Evolutionary conservation across 2,329 filamentous ascomycete species (phyloP).

Genomic region (Fusarium sp.): DNA sequence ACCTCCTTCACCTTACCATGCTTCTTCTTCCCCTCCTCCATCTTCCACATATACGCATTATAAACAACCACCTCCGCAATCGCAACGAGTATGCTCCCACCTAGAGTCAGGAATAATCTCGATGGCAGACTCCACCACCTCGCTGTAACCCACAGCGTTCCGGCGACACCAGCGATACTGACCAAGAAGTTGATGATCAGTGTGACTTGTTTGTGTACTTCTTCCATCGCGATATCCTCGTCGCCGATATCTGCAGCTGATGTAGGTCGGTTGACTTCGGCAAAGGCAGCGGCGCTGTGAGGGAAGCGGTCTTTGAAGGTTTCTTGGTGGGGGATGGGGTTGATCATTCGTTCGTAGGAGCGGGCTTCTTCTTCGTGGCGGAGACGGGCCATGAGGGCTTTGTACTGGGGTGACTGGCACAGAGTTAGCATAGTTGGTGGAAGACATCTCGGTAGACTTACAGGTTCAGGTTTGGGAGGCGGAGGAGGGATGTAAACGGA

Average conservation of each 20-base stretch:
- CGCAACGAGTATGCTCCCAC: constrained; percentile 78
- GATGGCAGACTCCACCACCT: constrained; percentile 82
- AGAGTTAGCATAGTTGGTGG: constrained; percentile 1
- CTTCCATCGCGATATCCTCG: constrained; percentile 78
- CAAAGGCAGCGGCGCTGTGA: constrained; percentile 68
- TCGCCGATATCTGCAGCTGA: constrained; percentile 65
- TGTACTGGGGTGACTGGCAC: constrained; percentile 81
- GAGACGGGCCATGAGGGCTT: constrained; percentile 87
- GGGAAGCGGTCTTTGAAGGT: constrained; percentile 74
- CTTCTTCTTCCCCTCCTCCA: constrained; percentile 76
- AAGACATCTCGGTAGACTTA: constrained; percentile 61
- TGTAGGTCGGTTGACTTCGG: constrained; percentile 66
- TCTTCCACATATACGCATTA: constrained; percentile 79
- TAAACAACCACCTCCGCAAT: constrained; percentile 86
- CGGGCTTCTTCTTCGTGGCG: constrained; percentile 86
- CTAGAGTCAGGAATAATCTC: constrained; percentile 79
- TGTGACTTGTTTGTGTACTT: constrained; percentile 85
- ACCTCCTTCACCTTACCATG: constrained; percentile 74
- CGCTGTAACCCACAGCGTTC: constrained; percentile 83
- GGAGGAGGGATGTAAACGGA: constrained; percentile 84
- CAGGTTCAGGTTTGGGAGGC: constrained; percentile 82
- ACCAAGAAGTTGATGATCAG: constrained; percentile 92
- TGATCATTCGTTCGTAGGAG: constrained; percentile 85
- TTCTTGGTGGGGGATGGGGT: constrained; percentile 69
- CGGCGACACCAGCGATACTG: constrained; percentile 84